Base-by-base conservation (phyloP, 306 rosid species). In the Senna tora region DNA sequence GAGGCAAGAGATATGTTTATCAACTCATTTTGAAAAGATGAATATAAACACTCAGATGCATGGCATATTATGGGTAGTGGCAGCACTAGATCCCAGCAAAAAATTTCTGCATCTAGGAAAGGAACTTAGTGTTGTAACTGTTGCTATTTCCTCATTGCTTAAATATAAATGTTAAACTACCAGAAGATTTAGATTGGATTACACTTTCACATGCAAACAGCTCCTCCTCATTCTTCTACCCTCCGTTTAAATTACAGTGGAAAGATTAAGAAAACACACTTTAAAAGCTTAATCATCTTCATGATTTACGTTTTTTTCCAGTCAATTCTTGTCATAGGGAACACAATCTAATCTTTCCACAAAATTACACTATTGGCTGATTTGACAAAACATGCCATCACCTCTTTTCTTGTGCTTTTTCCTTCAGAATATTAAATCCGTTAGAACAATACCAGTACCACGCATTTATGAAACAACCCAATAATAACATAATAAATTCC, bases 391-490 rank as follows among this genome's bases (percentile, higher is more conserved):
- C 34, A 19, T 20, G 5, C 6, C 32, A 21, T 69, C 51, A 36
- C 41, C 28, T 5, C 21, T 52, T 15, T 20, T 32, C 2, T 15
- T 6, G 22, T 32, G 10, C 1, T 17, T 20, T 20, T 47, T 10
- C 3, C 41, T 20, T 19, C n/a, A 19, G 67, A 41, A 33, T 30
- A 42, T 22, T 4, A 49, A 43, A 6, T 30, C 58, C 57, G 38
- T 33, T 55, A 28, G 59, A 73, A 22, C 41, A 22, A 69, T 51
- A 15, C 75, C 15, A 51, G 3, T 33, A 33, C 39, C 39, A 36
- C 78, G 41, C 6, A 57, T 19, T 68, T 60, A 41, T 41, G 43
- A 56, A 80, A 67, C 66, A 55, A 64, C 20, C 28, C 68, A 71
- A 36, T 13, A 45, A 38, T 33, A 41, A 33, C 11, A 46, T 30